Base-by-base conservation (phyloP, 2,329 filamentous ascomycete species). In the Alternaria gaisen region DNA sequence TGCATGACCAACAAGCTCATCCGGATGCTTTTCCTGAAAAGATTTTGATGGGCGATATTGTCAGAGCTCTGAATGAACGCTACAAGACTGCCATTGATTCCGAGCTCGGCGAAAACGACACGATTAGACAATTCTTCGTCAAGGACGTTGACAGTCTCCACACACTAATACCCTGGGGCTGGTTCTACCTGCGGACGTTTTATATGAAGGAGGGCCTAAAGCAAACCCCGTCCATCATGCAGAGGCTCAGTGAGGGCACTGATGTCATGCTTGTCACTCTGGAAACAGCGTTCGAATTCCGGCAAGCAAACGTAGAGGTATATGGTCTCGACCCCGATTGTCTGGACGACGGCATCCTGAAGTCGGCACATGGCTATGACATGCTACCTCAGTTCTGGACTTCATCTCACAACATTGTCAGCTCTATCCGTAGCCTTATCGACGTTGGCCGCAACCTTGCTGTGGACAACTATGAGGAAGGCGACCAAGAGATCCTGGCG, bases 331-430 rank as follows among this genome's bases (percentile, higher is more conserved):
- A 85, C 18, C 81, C 86, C 16, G 91, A 93, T 65, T 81, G 86
- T 53, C 78, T 95, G 32, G 59, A 70, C 4, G 79, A 83, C 47
- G 81, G 82, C 44, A 69, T 84, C 16, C 70, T 84, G 5, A 75
- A 68, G 43, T 59, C 73, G 16, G 73, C 77, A 22, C 81, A 84
- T 16, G 86, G 87, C 44, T 94, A 93, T 72, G 85, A 89, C 20
- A 87, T 85, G 11, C 83, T 97, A 9, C 87, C 90, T 0, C 89
- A 92, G 61, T 91, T 94, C 44, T 99, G 95, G 95, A 97, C 94
- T 0, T 93, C 92, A 16, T 88, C 86, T 1, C 73, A 79, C 56
- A 80, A 80, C 44, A 77, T 83, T 32, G 77, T 83, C 46, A 77
- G 77, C 50, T 74, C 79, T 6, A 72, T 69, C 56, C 73, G 75